Evolutionary conservation across 2,329 filamentous ascomycete species (phyloP).

Genomic region (Chaetomium globosum): DNA sequence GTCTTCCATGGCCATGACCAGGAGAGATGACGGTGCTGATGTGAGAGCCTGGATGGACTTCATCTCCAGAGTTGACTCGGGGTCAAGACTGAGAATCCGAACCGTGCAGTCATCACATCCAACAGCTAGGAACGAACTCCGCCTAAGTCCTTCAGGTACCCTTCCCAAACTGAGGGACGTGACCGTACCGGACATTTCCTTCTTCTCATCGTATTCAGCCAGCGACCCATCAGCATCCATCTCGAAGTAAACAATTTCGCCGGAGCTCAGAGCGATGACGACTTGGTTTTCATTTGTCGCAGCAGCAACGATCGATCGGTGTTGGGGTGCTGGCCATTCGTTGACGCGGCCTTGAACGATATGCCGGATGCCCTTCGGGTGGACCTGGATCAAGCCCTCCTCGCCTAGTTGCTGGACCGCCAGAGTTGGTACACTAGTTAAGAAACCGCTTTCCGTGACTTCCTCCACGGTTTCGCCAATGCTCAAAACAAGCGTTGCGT

Average conservation of each 20-base stretch:
- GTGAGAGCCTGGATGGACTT: conserved; percentile 94
- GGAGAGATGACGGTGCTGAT: conserved; percentile 82
- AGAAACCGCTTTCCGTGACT: conserved; percentile 88
- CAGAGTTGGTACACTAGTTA: conserved; percentile 84
- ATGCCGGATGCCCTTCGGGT: conserved; percentile 93
- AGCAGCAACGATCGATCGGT: conserved; percentile 92
- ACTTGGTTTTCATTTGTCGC: conserved; percentile 93
- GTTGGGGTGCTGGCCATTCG: conserved; percentile 90
- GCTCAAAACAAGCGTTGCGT: conserved; percentile 86
- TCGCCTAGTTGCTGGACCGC: conserved; percentile 94
- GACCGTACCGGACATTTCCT: conserved; percentile 92
- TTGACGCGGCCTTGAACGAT: conserved; percentile 79
- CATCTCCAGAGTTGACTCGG: conserved; percentile 86
- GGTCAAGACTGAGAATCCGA: conserved; percentile 85
- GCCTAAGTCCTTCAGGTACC: conserved; percentile 83
- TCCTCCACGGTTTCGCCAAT: conserved; percentile 97
- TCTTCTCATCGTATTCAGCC: conserved; percentile 92
- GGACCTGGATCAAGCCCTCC: conserved; percentile 88
- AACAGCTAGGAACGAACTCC: conserved; percentile 92
- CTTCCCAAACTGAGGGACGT: conserved; percentile 92
- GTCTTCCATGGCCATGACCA: conserved; percentile 94
- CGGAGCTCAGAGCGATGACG: conserved; percentile 88
- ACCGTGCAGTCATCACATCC: conserved; percentile 97
- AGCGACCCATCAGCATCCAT: conserved; percentile 90
- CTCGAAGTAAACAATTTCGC: conserved; percentile 97